Evolutionary conservation across 78 protist species (phyloP).

Genomic region (Dictyostelium brefeldianum): DNA sequence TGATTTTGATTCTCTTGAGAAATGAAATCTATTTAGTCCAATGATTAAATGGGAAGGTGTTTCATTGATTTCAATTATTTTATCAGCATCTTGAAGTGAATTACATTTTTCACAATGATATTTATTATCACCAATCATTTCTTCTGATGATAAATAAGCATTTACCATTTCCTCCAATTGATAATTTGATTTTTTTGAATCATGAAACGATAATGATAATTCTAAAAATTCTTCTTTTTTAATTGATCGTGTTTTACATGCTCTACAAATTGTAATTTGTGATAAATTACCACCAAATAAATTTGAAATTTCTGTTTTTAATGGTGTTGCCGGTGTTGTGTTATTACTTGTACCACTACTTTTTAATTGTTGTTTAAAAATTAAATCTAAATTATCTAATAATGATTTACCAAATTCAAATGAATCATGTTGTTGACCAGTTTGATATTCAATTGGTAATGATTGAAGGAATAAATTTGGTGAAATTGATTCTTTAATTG

Average conservation of each 20-base stretch:
- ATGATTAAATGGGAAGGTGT: slow-evolving; percentile 44
- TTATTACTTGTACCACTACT: neutral
- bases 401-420: slow-evolving; percentile 52
- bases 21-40: slow-evolving; percentile 31
- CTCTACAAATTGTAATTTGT: slow-evolving; percentile 9
- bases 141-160: slow-evolving; percentile 13
- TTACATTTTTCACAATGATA: slow-evolving; percentile 50
- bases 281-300: slow-evolving; percentile 35
- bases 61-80: neutral
- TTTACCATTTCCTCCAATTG: neutral
- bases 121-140: slow-evolving; percentile 17
- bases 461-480: slow-evolving; percentile 19
- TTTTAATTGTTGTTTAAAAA: slow-evolving; percentile 24
- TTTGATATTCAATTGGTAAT: slow-evolving; percentile 13
- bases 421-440: slow-evolving; percentile 64
- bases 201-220: slow-evolving; percentile 25
- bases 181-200: neutral
- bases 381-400: slow-evolving; percentile 22
- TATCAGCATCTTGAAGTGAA: slow-evolving; percentile 48
- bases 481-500: slow-evolving; percentile 14
- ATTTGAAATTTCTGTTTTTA: neutral
- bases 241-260: slow-evolving; percentile 20
- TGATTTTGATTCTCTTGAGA: slow-evolving; percentile 27
- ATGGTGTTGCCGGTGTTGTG: neutral
- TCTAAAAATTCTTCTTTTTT: slow-evolving; percentile 35